phyloP scores from a whole-genome alignment of 2,329 filamentous ascomycete genomes.

The Tricladium varicosporioides region DNA sequence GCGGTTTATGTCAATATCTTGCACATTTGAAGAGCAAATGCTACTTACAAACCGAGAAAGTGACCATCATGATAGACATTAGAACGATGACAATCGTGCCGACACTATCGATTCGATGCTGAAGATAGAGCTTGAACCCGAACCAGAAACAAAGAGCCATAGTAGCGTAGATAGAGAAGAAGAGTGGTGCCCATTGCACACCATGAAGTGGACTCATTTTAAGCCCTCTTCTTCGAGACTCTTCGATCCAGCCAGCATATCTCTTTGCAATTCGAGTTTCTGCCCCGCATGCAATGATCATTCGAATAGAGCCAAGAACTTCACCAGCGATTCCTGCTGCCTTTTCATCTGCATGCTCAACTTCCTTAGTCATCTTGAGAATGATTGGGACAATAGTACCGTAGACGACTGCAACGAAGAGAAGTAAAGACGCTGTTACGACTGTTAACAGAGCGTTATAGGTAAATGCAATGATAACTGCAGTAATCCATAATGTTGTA shows the following conservation, averaged over 20 bases:
- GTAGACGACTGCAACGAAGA: conserved; percentile 54
- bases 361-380: conserved; percentile 47
- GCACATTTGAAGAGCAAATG: background rate
- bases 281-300: conserved; percentile 62
- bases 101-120: conserved; percentile 47
- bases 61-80: conserved; percentile 57
- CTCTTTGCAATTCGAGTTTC: conserved; percentile 51
- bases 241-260: conserved; percentile 54
- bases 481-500: conserved; percentile 48
- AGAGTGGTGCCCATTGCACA: conserved; percentile 50
- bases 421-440: conserved; percentile 53
- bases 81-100: conserved; percentile 44
- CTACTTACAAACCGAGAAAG: conserved; percentile 49
- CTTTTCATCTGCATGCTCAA: conserved; percentile 51
- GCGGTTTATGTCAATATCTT: background rate
- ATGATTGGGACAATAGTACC: conserved; percentile 52
- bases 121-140: conserved; percentile 50
- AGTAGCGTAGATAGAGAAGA: conserved; percentile 36
- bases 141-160: conserved; percentile 64
- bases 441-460: conserved; percentile 59
- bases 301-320: conserved; percentile 56
- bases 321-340: conserved; percentile 61
- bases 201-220: conserved; percentile 50
- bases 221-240: conserved; percentile 49
- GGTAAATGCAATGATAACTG: conserved; percentile 54